These are phyloP conservation scores for Peronosclerospora sorghi DNA, from an alignment of 352 stramenopile genomes.

Conservation along the genomic window DNA sequence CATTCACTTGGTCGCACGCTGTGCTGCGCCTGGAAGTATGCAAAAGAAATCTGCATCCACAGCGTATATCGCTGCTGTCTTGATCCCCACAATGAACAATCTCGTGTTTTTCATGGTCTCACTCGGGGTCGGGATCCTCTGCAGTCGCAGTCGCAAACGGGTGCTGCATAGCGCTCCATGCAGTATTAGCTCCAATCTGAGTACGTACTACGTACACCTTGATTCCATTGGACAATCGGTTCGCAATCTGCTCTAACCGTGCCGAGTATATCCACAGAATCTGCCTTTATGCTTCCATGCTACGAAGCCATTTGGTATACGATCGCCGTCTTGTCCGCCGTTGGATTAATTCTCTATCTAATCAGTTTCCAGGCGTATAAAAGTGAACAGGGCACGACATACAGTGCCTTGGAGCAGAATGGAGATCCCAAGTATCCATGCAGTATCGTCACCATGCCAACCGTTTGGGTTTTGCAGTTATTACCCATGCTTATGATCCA, in stretches of 20 bases:
- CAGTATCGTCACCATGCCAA: conserved; percentile 40
- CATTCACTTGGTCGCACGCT: conserved; percentile 31
- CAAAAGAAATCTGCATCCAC: conserved; percentile 23
- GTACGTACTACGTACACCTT: conserved; percentile 33
- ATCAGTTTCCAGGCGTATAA: conserved; percentile 36
- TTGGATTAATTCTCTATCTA: conserved; percentile 39
- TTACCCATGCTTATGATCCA: conserved; percentile 82
- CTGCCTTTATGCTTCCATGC: conserved; percentile 81
- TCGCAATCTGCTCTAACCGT: too few relatives aligned
- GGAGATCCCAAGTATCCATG: conserved; percentile 40
- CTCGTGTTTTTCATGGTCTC: conserved; percentile 59
- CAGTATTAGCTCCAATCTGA: conserved; percentile 61
- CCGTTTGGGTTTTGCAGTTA: conserved; percentile 65
- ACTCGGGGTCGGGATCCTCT: conserved; percentile 61
- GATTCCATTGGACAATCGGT: background rate
- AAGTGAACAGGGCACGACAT: conserved; percentile 11
- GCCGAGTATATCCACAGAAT: conserved; percentile 36
- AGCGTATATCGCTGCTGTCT: conserved; percentile 28
- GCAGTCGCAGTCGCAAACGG: conserved; percentile 62
- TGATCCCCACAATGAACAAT: conserved; percentile 58
- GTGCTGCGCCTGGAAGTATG: conserved; percentile 24
- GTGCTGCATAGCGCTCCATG: conserved; percentile 45
- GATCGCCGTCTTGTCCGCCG: conserved; percentile 41
- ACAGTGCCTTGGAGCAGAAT: conserved; percentile 5
- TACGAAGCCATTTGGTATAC: conserved; percentile 82